Conservation (phyloP, 2,329 filamentous ascomycete genomes). For the Amauroascus niger region DNA sequence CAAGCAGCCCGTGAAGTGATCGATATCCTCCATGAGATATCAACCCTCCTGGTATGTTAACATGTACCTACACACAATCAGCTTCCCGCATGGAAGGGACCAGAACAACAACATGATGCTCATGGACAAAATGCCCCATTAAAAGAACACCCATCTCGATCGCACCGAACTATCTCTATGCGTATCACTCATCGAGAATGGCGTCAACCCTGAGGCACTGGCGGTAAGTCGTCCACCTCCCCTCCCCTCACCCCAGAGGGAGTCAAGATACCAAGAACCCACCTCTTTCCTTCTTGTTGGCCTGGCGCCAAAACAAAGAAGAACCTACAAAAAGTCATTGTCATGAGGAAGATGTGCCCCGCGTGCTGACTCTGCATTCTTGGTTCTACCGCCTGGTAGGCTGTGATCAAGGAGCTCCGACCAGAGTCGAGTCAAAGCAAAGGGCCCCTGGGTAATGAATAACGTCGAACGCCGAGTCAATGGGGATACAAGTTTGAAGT, state of each 20-base stretch:
- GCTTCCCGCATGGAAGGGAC: background rate
- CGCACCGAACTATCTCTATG: conserved; percentile 85
- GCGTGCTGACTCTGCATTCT: conserved; percentile 4
- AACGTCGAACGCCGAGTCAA: background rate
- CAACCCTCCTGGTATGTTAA: conserved; percentile 35
- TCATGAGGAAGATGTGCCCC: conserved; percentile 8
- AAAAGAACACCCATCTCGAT: conserved; percentile 92
- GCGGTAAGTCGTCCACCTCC: conserved; percentile 54
- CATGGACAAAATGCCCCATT: background rate
- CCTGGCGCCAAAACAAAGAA: too few species aligned
- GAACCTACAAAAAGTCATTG: too few species aligned
- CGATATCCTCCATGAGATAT: conserved; percentile 44
- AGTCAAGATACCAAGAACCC: too few species aligned
- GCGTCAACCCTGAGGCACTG: conserved; percentile 88
- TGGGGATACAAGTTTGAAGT: background rate
- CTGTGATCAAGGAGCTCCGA: conserved; percentile 40
- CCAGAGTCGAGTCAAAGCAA: conserved; percentile 29
- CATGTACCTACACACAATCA: too few species aligned
- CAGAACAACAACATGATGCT: background rate
- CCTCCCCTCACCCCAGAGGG: background rate
- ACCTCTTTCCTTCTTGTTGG: too few species aligned
- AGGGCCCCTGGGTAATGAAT: background rate
- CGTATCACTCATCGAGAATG: conserved; percentile 93
- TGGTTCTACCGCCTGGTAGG: conserved; percentile 22
- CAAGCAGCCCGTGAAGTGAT: conserved; percentile 44